Base-by-base conservation (phyloP, 495 filamentous ascomycete genomes). In the Stereocaulon alpinum region DNA sequence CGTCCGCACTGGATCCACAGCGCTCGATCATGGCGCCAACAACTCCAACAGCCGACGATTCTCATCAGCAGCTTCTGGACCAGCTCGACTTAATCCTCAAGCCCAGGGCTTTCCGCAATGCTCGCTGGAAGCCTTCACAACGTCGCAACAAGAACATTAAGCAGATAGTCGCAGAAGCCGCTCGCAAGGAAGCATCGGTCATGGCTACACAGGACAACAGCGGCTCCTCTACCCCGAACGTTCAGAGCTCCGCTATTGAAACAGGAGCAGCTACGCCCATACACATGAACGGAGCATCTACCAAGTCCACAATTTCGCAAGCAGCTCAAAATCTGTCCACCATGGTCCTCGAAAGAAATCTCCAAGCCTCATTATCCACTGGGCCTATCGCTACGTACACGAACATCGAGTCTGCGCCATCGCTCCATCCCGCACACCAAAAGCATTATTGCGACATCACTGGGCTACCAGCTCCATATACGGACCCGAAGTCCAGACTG, bases 101-200 rank as follows among this genome's bases (percentile, higher is more conserved):
- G 67, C 85, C 80, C 27, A 89, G 91, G 69, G 87, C 82, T 57
- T 97, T 94, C 77, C 90, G 93, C 63, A 95, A 89, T 67, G 75
- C 85, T 0, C 71, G 83, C 68, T 98, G 92, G 92, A 89, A 85
- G 62, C 87, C 94, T 18, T 87, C 91, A 58, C 86, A 90, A 71
- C 89, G 93, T 15, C 89, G 93, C 70, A 97, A 96, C 78, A 96
- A 96, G 76, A 96, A 94, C 68, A 85, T 97, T 72, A 97, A 97
- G 72, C 88, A 95, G 68, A 90, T 97, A 60, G 79, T 98, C 61
- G 84, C 89, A n/a, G 93, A 98, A 64, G 88, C 85, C 30, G 79
- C 86, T 24, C 83, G 89, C 41, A 91, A 90, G 69, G 85, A 92
- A 74, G 87, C 88, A 9, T 87, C 86, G 5, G 81, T 86, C 17